Evolutionary conservation across 805 yeast genomes (phyloP).

Genomic region (Priceomyces medius): DNA sequence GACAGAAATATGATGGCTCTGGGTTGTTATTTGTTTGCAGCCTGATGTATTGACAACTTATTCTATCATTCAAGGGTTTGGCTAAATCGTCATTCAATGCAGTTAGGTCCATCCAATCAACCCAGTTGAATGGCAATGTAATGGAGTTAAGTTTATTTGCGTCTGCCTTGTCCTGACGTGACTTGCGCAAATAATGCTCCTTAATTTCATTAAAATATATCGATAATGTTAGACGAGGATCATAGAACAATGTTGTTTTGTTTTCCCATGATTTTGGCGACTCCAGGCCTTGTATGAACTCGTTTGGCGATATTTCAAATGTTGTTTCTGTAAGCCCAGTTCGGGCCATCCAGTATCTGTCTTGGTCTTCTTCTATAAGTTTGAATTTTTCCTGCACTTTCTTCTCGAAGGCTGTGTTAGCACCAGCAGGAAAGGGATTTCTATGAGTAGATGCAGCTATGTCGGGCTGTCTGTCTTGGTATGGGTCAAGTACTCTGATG

Average conservation of each 20-base stretch:
- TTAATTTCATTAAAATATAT: conserved; percentile 44
- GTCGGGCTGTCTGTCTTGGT: background rate
- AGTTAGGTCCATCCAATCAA: conserved; percentile 54
- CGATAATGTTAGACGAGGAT: conserved; percentile 57
- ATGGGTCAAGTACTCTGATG: background rate
- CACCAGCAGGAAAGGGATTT: background rate
- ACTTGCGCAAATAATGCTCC: conserved; percentile 12
- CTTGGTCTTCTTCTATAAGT: conserved; percentile 14
- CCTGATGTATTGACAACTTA: conserved; percentile 20
- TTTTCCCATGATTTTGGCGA: conserved; percentile 19
- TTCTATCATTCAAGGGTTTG: conserved; percentile 17
- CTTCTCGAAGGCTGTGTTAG: conserved; percentile 12
- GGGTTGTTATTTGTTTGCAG: conserved; percentile 19
- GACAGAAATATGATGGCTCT: conserved; percentile 19
- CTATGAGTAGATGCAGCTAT: background rate
- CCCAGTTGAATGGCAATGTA: conserved; percentile 47
- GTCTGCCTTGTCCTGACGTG: conserved; percentile 6
- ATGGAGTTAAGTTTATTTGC: conserved; percentile 13
- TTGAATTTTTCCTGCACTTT: conserved; percentile 15
- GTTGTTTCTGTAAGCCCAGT: conserved; percentile 20
- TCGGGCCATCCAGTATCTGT: conserved; percentile 23
- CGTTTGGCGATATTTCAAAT: conserved; percentile 10
- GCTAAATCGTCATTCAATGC: conserved; percentile 29
- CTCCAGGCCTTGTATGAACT: conserved; percentile 10
- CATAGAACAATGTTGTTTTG: conserved; percentile 33